Percentiles rank a stretch among this genome's conserved stretches.
These are phyloP conservation scores for Fomitopsis schrenkii DNA, from an alignment of 1,284 basidiomycete genomes.

Conservation along the genomic window DNA sequence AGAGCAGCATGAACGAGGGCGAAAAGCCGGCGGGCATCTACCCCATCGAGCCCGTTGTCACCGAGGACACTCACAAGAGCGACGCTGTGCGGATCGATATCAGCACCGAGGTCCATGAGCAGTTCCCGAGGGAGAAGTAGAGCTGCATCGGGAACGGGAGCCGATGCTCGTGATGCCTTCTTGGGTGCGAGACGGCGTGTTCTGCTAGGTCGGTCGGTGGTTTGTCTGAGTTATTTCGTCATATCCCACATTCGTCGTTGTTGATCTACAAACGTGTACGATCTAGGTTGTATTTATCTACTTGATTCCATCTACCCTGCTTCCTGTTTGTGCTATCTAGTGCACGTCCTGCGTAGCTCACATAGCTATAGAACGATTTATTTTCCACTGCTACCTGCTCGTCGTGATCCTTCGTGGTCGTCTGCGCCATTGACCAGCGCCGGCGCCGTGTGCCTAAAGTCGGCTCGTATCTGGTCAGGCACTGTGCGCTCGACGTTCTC, in stretches of 20 bases:
- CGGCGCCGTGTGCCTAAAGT: no score
- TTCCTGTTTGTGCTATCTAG: conserved; percentile 3
- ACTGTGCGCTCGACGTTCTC: no score
- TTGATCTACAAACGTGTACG: not conserved
- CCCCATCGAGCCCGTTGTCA: conserved; percentile 21
- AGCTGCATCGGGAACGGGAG: not conserved
- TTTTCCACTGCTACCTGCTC: not conserved
- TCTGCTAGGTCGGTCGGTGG: not conserved
- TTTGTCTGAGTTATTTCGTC: not conserved
- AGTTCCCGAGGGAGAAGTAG: conserved; percentile 4
- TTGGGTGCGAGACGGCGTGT: not conserved
- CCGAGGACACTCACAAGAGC: conserved; percentile 6
- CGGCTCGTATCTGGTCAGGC: no score
- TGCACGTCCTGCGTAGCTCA: not conserved
- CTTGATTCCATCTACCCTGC: not conserved
- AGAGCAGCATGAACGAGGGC: conserved; percentile 49
- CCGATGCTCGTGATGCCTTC: not conserved
- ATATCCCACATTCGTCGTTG: not conserved
- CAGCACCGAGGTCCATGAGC: conserved; percentile 7
- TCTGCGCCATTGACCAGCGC: no score
- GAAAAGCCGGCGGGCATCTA: conserved; percentile 31
- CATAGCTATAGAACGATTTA: not conserved
- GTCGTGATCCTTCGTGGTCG: not conserved
- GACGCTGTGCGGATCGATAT: conserved; percentile 7
- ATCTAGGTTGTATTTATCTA: not conserved